These are phyloP conservation scores for Terana coerulea DNA, from an alignment of 768 basidiomycete species.

Conservation along the genomic window DNA sequence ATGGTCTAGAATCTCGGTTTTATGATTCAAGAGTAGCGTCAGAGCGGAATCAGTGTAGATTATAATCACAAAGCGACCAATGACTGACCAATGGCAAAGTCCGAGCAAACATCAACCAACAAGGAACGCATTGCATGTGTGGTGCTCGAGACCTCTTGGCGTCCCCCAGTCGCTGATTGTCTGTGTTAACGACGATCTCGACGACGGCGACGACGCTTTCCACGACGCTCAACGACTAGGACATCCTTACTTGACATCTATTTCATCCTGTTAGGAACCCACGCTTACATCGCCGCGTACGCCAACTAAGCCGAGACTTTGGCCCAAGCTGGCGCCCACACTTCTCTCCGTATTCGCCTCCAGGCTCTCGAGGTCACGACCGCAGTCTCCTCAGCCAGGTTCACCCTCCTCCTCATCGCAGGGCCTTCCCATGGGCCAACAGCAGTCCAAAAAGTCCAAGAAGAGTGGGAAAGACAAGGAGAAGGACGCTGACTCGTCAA, in stretches of 20 bases:
- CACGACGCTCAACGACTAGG: conserved; percentile 3
- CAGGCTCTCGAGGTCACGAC: conserved; percentile 66
- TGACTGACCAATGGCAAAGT: conserved; percentile 1
- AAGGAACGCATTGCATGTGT: conserved; percentile 12
- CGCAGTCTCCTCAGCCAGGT: conserved; percentile 66
- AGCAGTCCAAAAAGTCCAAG: conserved; percentile 79
- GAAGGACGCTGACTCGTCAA: conserved; percentile 40
- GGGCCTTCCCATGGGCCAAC: conserved; percentile 70
- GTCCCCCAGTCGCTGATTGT: conserved; percentile 6
- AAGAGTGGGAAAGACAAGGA: conserved; percentile 70
- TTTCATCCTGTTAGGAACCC: neutral
- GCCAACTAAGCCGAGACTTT: conserved; percentile 4
- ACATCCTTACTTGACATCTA: neutral
- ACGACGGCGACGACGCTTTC: conserved; percentile 8
- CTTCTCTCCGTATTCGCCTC: conserved; percentile 73
- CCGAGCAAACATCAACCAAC: conserved; percentile 18
- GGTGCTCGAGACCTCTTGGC: conserved; percentile 13
- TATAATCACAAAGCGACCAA: neutral
- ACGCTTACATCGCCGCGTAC: neutral
- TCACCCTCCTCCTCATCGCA: conserved; percentile 35
- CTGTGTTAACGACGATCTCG: conserved; percentile 6
- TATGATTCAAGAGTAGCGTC: neutral
- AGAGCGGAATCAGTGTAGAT: neutral
- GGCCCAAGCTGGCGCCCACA: conserved; percentile 73
- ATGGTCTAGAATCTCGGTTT: neutral